phyloP scores from a whole-genome alignment of 441 rosid species.

The Pelargonium australe region DNA sequence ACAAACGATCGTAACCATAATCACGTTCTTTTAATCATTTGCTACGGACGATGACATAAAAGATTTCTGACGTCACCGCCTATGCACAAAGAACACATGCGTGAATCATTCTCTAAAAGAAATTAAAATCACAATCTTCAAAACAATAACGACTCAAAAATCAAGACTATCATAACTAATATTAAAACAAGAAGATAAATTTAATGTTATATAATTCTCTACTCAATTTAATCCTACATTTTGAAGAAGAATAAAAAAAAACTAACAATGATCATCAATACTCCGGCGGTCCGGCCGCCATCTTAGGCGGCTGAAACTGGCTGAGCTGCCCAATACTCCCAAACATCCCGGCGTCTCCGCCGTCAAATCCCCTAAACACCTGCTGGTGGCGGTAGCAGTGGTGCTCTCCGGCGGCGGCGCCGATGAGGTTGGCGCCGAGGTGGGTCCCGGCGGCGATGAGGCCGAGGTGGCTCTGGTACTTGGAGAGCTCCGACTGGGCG shows the following conservation, averaged over 20 bases:
- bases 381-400: conserved; percentile 63
- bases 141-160: too few species aligned
- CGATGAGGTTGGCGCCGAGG: conserved; percentile 28
- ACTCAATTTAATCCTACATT: neutral
- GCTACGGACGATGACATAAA: too few species aligned
- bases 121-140: too few species aligned
- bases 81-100: too few species aligned
- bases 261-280: conserved; percentile 33
- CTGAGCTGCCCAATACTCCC: conserved; percentile 55
- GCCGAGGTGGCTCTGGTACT: conserved; percentile 45
- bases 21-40: too few species aligned
- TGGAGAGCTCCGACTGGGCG: conserved; percentile 84
- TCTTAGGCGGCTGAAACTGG: conserved; percentile 35
- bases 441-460: conserved; percentile 29
- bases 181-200: too few species aligned
- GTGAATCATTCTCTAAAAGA: too few species aligned
- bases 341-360: conserved; percentile 54
- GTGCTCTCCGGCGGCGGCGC: conserved; percentile 34
- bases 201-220: too few species aligned
- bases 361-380: conserved; percentile 56
- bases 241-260: neutral
- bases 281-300: conserved; percentile 62
- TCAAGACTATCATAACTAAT: too few species aligned
- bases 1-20: too few species aligned
- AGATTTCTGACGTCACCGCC: too few species aligned